A percentile compares a stretch with the other conserved stretches of the same genome.
Conservation (phyloP, 2,329 filamentous ascomycete species). For the Phialophora macrospora region DNA sequence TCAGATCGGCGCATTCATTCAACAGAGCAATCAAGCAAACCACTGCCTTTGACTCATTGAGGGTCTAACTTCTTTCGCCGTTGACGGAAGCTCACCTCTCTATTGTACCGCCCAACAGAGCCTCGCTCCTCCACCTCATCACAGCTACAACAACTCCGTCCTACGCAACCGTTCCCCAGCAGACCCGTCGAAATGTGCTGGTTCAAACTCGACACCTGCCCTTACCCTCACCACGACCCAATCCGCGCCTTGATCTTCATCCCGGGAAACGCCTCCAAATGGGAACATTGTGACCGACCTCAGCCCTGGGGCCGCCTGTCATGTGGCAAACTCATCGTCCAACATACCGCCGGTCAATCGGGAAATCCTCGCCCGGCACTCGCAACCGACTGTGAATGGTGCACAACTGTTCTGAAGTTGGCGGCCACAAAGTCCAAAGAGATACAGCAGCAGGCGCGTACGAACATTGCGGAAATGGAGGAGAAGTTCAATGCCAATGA, state of each 20-base stretch:
- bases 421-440: conserved; percentile 33
- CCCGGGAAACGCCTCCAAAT: conserved; percentile 20
- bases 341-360: conserved; percentile 20
- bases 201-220: conserved; percentile 29
- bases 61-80: conserved; percentile 6
- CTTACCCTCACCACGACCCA: conserved; percentile 32
- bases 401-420: conserved; percentile 28
- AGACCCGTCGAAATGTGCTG: conserved; percentile 25
- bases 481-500: not conserved
- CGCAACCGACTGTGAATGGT: conserved; percentile 24
- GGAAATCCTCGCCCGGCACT: not conserved
- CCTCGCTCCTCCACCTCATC: not conserved
- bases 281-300: conserved; percentile 27
- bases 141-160: not conserved
- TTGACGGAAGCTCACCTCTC: not conserved
- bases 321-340: conserved; percentile 30
- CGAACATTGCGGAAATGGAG: conserved; percentile 24
- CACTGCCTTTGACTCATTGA: not conserved
- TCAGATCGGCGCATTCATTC: conserved; percentile 16
- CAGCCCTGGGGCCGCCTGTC: conserved; percentile 33
- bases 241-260: conserved; percentile 30
- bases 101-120: not conserved
- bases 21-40: conserved; percentile 13
- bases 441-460: conserved; percentile 25
- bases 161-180: not conserved